Evolutionary conservation across 2,329 filamentous ascomycete species (phyloP), one percentile per base, ranked within the genome.

Genomic region (Albophoma yamanashiensis): DNA sequence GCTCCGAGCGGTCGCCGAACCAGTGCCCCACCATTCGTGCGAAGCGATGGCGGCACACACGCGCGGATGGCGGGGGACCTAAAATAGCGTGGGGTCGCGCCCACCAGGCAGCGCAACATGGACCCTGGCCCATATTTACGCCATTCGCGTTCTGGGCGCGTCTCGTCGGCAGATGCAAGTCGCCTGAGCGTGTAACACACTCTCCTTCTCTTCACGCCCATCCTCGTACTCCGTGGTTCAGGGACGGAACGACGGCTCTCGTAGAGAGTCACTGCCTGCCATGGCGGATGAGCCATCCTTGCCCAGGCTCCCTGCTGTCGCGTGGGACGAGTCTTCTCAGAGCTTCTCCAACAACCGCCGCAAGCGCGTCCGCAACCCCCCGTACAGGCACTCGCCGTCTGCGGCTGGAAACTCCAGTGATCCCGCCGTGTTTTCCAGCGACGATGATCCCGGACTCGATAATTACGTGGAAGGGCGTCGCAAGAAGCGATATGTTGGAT

Each of bases 401-500:
- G 62, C 67, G 2, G 67, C 75, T 43, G 74, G 81, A 68, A 84
- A 85, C 68, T 89, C 86, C 25, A 89, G 88, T 68, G 88, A 91
- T 67, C 86, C 87, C 4, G 81, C 85, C 56, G 71, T 89, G 34
- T 91, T 91, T 71, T 89, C 86, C 4, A 87, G 85, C 69, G 88
- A 91, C 61, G 87, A 89, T 66, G 87, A 89, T 60, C 84, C 85
- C 3, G 81, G 82, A 1, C 70, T 86, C 56, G 85, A 89, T 62
- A 87, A 87, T 66, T 89, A 89, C 67, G 74, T 78, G 31, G 75
- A 81, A 56, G 78, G 78, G 1, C 76, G 79, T 34, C 78, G 80
- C 63, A 80, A 81, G 62, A 90, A 89, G 75, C 79, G 82, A 56
- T 86, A 87, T 63, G 75, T 83, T 52, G 88, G 88, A 4, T 80